Evolutionary conservation across 2,329 filamentous ascomycete species (phyloP).

Genomic region (Magnaporthiopsis poae): DNA sequence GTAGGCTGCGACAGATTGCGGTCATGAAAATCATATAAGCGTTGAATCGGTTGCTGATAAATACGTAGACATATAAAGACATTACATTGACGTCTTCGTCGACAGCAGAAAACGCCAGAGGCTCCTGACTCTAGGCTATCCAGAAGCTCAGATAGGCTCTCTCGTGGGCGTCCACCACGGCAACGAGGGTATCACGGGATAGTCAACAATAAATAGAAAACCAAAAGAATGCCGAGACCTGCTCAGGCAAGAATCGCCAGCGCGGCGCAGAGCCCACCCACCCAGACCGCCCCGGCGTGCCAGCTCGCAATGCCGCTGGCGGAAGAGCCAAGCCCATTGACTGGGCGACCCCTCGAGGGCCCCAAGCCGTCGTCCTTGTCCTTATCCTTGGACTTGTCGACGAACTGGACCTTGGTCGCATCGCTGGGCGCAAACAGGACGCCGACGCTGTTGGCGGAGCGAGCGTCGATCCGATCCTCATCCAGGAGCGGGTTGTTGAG

Average conservation of each 20-base stretch:
- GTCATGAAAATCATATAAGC: no score
- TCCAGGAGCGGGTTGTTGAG: conserved; percentile 42
- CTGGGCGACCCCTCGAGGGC: conserved; percentile 18
- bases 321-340: conserved; percentile 23
- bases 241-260: conserved; percentile 23
- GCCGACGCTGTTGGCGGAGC: conserved; percentile 31
- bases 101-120: not conserved
- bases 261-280: conserved; percentile 23
- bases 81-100: no score
- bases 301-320: conserved; percentile 24
- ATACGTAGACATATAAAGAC: not conserved
- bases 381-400: conserved; percentile 14
- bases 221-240: not conserved
- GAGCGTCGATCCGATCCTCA: conserved; percentile 33
- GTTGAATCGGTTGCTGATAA: not conserved
- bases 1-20: no score
- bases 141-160: not conserved
- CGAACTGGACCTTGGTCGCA: conserved; percentile 34
- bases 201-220: not conserved
- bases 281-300: conserved; percentile 23
- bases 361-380: conserved; percentile 20
- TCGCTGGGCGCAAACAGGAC: conserved; percentile 43
- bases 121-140: not conserved
- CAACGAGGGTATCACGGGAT: not conserved
- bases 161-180: no score